These are phyloP conservation scores for Alloteropsis angusta DNA, from an alignment of 202 grass and related monocot species.

Conservation along the genomic window DNA sequence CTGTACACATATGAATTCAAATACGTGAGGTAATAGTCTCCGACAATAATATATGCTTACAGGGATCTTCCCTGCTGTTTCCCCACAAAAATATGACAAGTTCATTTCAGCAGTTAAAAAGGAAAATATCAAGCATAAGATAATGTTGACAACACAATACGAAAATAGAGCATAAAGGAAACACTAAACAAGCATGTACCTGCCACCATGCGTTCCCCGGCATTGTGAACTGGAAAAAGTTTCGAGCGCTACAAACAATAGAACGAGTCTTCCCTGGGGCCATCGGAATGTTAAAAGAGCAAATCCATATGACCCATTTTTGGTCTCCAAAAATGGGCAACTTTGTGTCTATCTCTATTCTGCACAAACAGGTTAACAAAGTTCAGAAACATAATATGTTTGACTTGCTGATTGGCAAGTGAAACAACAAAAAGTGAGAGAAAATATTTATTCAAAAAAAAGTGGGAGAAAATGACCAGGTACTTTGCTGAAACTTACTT, in stretches of 20 bases:
- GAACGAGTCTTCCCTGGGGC: conserved; percentile 91
- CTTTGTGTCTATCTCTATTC: conserved; percentile 97
- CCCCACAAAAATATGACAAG: neutral
- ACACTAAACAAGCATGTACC: conserved; percentile 32
- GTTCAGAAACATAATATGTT: neutral
- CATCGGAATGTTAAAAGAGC: conserved; percentile 98
- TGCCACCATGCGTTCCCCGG: conserved; percentile 90
- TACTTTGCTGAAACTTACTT: conserved; percentile 54
- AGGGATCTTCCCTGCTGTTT: neutral
- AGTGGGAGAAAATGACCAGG: neutral
- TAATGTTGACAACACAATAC: neutral
- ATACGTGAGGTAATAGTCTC: neutral
- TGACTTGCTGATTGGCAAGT: neutral
- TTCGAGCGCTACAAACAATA: conserved; percentile 90
- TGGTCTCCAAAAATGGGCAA: conserved; percentile 82
- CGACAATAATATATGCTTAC: neutral
- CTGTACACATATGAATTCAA: neutral
- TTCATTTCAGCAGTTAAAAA: neutral
- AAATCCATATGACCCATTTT: conserved; percentile 99
- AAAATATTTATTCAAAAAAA: no score
- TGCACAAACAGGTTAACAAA: conserved; percentile 24
- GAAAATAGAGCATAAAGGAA: neutral
- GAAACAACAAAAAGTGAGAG: neutral
- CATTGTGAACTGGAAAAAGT: conserved; percentile 94
- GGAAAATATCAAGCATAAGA: neutral